phyloP scores from a whole-genome alignment of 352 stramenopile species.

The Pythium sukuiense region DNA sequence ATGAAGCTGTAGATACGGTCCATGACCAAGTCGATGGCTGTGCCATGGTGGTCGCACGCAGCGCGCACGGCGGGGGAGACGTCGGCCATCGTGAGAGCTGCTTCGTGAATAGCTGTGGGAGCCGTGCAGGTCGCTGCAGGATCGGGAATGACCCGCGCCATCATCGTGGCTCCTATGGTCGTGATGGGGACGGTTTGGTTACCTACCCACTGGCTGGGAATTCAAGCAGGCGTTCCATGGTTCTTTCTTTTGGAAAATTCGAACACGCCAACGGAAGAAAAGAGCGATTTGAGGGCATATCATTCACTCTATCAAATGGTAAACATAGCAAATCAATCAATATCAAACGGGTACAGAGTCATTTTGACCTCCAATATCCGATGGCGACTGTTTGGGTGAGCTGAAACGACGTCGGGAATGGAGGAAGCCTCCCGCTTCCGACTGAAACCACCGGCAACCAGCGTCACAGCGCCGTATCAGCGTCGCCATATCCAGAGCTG shows the following conservation, averaged over 20 bases:
- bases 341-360: no score
- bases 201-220: not conserved
- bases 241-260: not conserved
- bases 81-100: not conserved
- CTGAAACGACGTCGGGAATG: not conserved
- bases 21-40: constrained; percentile 50
- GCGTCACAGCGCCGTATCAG: no score
- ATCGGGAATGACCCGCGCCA: not conserved
- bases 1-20: constrained; percentile 51
- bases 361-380: not conserved
- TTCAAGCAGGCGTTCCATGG: not conserved
- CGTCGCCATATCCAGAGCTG: not conserved
- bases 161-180: not conserved
- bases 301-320: not conserved
- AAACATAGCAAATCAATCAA: not conserved
- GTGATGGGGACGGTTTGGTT: no score
- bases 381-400: not conserved
- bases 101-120: not conserved
- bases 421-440: not conserved
- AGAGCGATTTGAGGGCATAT: not conserved
- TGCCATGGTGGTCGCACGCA: constrained; percentile 46
- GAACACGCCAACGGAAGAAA: not conserved
- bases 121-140: not conserved
- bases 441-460: not conserved
- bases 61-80: constrained; percentile 52